These are phyloP conservation scores for Globisporangium emineosum DNA, from an alignment of 352 stramenopile genomes.

Conservation along the genomic window DNA sequence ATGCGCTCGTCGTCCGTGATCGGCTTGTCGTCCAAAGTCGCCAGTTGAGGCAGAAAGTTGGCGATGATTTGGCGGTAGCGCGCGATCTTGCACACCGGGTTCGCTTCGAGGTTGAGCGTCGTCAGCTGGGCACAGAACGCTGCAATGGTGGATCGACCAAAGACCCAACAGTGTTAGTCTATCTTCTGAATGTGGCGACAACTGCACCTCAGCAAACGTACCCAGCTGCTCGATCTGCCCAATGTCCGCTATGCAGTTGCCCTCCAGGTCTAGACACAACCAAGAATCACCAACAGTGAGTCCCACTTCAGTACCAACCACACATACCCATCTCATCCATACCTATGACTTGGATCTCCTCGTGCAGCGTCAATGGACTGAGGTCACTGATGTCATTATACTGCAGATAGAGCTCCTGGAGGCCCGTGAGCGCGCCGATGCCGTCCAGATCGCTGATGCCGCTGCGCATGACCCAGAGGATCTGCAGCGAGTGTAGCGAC, in stretches of 20 bases:
- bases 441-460: conserved; percentile 80
- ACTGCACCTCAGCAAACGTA: conserved; percentile 13
- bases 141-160: conserved; percentile 11
- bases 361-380: conserved; percentile 81
- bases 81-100: conserved; percentile 56
- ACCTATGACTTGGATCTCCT: conserved; percentile 78
- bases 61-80: conserved; percentile 64
- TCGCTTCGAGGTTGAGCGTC: conserved; percentile 57
- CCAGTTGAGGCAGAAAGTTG: conserved; percentile 72
- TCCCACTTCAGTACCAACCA: neutral
- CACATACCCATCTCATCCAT: conserved; percentile 2
- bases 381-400: conserved; percentile 82
- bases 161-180: neutral
- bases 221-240: conserved; percentile 78
- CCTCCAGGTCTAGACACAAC: conserved; percentile 49
- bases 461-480: conserved; percentile 64
- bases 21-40: conserved; percentile 45
- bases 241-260: conserved; percentile 67
- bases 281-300: neutral
- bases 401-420: conserved; percentile 76
- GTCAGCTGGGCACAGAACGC: conserved; percentile 66
- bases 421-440: conserved; percentile 71
- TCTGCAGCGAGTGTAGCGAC: conserved; percentile 59
- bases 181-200: neutral
- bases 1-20: conserved; percentile 35